Base-by-base conservation (phyloP, 2,329 filamentous ascomycete species). In the Botrytis deweyae region DNA sequence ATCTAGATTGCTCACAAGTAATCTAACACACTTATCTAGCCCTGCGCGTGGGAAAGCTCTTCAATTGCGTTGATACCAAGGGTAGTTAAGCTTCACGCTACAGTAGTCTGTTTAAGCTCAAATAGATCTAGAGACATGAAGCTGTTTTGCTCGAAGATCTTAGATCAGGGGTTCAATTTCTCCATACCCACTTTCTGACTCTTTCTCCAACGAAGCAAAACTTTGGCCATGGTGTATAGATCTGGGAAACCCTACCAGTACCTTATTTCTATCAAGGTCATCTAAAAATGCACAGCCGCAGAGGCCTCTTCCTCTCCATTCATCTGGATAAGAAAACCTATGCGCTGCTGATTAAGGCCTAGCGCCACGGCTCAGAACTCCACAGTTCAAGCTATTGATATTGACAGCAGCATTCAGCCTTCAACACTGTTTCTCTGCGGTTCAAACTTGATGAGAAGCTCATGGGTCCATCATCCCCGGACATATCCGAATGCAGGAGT, bases 1-100 rank as follows among this genome's bases (percentile, higher is more conserved):
- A n/a, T 63, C 61, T 63, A 63, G 61, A 63, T 63, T 63, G 12
- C 38, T 40, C 61, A 63, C 61, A 63, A 63, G 52, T 58, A 58
- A 58, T 58, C 52, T 18, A 29, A 29, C 52, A 58, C 52, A 9
- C 16, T 18, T 33, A 33, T 29, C 61, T 63, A 38, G 18, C 25
- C 61, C 61, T n/a, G 36, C 61, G 38, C 61, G 25, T 42, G 61
- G 22, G 1, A 42, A n/a, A n/a, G 25, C 12, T 63, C 61, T 40
- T 63, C 6, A n/a, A 10, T n/a, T 40, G 25, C 14, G 25, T 63
- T n/a, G 38, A 63, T 38, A 42, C 61, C 36, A 38, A 62, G 36
- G 36, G 20, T 5, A 63, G 14, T 42, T 3, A 63, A 63, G 22
- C 36, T 42, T 40, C 36, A n/a, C 36, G 22, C 36, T n/a, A 63